phyloP scores from a whole-genome alignment of 805 yeast genomes.

The Myxozyma neotropica region DNA sequence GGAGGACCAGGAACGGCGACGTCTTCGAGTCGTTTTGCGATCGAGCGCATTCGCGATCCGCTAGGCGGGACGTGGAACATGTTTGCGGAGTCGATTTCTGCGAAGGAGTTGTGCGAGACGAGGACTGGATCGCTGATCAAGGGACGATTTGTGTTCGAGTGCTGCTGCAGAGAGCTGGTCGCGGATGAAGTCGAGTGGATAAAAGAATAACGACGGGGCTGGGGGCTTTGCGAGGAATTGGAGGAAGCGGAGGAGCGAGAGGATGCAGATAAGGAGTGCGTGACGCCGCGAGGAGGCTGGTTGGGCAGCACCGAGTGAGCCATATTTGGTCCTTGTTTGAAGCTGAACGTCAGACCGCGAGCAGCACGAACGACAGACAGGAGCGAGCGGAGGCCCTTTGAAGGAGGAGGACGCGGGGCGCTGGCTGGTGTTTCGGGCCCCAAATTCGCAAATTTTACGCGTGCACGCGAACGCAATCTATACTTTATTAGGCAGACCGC shows the following conservation, averaged over 20 bases:
- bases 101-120: not conserved
- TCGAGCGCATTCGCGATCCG: constrained; percentile 2
- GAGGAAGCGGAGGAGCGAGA: constrained; percentile 9
- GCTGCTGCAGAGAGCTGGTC: not conserved
- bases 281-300: constrained; percentile 2
- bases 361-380: not conserved
- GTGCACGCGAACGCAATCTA: not conserved
- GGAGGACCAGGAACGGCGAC: constrained; percentile 32
- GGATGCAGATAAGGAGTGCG: constrained; percentile 7
- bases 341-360: not conserved
- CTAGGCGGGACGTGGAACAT: constrained; percentile 1
- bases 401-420: not conserved
- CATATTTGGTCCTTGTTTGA: too few relatives aligned
- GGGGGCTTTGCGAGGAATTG: constrained; percentile 2
- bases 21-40: constrained; percentile 21
- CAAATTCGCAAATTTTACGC: not conserved
- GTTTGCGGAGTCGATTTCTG: not conserved
- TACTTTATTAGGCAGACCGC: not conserved
- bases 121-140: not conserved
- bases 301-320: too few relatives aligned
- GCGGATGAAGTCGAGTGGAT: not conserved
- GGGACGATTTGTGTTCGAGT: not conserved
- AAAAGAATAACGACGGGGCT: constrained; percentile 5
- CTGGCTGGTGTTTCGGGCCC: not conserved
- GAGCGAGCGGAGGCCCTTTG: not conserved